Evolutionary conservation across 441 rosid species (phyloP).

Genomic region (Capsella rubella): DNA sequence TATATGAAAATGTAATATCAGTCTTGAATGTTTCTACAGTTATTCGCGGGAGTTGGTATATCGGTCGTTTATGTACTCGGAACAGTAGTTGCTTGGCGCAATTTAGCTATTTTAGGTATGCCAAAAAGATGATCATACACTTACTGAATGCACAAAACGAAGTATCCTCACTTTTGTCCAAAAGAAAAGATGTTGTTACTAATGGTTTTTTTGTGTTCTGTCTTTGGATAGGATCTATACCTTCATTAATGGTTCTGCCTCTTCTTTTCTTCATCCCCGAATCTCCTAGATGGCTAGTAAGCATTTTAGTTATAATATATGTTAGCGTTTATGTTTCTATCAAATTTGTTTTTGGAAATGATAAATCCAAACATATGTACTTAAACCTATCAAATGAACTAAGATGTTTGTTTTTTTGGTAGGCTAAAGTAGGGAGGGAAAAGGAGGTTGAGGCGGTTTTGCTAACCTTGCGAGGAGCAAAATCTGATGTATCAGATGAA

Average conservation of each 20-base stretch:
- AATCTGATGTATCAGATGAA: slow-evolving; percentile 41
- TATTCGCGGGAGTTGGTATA: slow-evolving; percentile 48
- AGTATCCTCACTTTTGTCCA: background rate
- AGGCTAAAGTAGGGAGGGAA: slow-evolving; percentile 43
- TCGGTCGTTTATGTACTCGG: slow-evolving; percentile 49
- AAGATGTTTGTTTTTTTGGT: too few species aligned
- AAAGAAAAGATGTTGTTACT: background rate
- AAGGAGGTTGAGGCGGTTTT: slow-evolving; percentile 33
- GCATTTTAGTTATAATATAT: background rate
- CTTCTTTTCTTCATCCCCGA: slow-evolving; percentile 56
- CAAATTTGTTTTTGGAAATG: too few species aligned
- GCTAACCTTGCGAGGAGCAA: slow-evolving; percentile 31
- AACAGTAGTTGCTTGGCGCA: slow-evolving; percentile 53
- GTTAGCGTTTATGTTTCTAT: too few species aligned
- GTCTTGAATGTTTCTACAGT: slow-evolving; percentile 36
- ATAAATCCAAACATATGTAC: too few species aligned
- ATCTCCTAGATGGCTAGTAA: slow-evolving; percentile 63
- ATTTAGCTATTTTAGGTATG: slow-evolving; percentile 52
- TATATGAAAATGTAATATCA: background rate
- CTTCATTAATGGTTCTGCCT: slow-evolving; percentile 38
- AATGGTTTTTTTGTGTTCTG: slow-evolving; percentile 21
- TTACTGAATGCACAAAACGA: background rate
- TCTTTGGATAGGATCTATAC: slow-evolving; percentile 44
- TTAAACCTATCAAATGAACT: too few species aligned
- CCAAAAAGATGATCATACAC: background rate